Evolutionary conservation across 495 filamentous ascomycete species (phyloP), one percentile per base, ranked within the genome.

Genomic region (Friedmanniomyces simplex): DNA sequence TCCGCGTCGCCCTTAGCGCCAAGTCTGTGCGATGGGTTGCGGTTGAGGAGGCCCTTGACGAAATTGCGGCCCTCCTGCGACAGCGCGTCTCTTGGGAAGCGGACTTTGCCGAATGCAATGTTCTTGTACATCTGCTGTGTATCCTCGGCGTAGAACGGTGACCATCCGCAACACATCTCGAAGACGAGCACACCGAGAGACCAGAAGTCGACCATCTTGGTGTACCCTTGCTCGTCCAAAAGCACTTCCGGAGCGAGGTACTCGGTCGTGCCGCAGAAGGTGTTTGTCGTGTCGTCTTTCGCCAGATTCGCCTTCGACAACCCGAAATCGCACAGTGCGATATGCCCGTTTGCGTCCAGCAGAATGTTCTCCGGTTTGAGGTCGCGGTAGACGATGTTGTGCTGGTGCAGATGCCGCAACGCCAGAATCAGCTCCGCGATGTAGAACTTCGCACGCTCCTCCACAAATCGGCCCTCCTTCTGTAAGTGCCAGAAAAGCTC

Each of bases 71-170:
- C 93, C 70, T 98, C 93, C 20, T 87, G 83, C 59, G 88, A 95
- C 28, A 98, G 75, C 0, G 93, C 94, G 67, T 98, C 93, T 55
- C 89, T 82, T 16, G 93, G 93, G 73, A 98, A 98, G 58, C 91
- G 80, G 34, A 98, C 93, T 66, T 98, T 98, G 64, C 93, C 93
- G 68, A 97, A 97, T 0, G 91, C 94, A 58, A 98, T 98, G 74
- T 98, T 98, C 76, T 97, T 98, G 73, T 98, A 98, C 93, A 98
- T 98, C 69, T 98, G 93, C 71, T 98, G 93, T 1, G 91, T 97
- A 63, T 98, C 94, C 60, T 98, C 93, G 55, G 93, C 94, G 67
- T 97, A 98, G 73, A 98, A 98, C 0, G 93, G 93, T 64, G 89
- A 95, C 93, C 93, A 98, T 1, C 93, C 93, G 66, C 93, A 98